Conservation (phyloP, 768 basidiomycete species). For the Lentinus brumalis region DNA sequence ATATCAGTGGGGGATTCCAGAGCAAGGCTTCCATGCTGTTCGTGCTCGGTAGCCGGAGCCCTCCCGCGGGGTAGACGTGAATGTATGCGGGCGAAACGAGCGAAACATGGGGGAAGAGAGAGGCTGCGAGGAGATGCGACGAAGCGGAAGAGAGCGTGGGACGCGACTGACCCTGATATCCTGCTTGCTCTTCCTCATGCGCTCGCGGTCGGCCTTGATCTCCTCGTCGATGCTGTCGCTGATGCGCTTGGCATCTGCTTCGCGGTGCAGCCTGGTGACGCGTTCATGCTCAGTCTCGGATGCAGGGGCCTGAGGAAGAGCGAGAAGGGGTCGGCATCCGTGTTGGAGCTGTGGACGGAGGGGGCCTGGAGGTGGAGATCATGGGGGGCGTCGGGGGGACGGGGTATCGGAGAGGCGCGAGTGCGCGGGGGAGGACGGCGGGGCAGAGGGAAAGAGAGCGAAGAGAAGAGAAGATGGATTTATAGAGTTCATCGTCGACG, state of each 20-base stretch:
- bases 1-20: slow-evolving; percentile 42
- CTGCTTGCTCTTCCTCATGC: slow-evolving; percentile 61
- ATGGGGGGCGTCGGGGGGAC: slow-evolving; percentile 34
- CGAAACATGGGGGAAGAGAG: neutral
- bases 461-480: slow-evolving; percentile 15
- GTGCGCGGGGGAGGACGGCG: slow-evolving; percentile 25
- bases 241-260: slow-evolving; percentile 73
- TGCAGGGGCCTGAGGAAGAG: slow-evolving; percentile 64
- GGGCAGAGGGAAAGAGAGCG: slow-evolving; percentile 18
- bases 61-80: slow-evolving; percentile 11
- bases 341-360: slow-evolving; percentile 56
- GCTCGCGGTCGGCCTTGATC: slow-evolving; percentile 68
- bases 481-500: slow-evolving; percentile 21
- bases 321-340: slow-evolving; percentile 69
- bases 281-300: slow-evolving; percentile 71
- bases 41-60: neutral
- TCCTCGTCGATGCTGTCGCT: slow-evolving; percentile 86
- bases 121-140: neutral
- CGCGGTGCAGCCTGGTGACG: slow-evolving; percentile 56
- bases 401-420: slow-evolving; percentile 17
- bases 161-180: slow-evolving; percentile 66
- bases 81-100: slow-evolving; percentile 47
- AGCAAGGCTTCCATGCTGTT: slow-evolving; percentile 38
- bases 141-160: slow-evolving; percentile 24
- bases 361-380: slow-evolving; percentile 57